Base-by-base conservation (phyloP, 345 rosid species). In the Raphanus sativus region DNA sequence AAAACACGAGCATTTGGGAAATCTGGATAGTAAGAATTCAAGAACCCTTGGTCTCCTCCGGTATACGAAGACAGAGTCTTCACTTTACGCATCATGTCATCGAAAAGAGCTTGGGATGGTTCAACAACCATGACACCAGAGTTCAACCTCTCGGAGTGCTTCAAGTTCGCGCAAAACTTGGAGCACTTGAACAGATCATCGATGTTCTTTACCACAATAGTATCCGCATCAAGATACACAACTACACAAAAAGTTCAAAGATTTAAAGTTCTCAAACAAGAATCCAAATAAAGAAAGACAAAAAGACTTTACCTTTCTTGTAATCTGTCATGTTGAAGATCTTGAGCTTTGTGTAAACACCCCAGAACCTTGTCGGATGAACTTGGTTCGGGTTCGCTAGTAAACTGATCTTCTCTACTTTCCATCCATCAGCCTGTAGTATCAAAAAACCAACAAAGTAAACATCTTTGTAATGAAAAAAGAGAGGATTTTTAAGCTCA, bases 51-150 rank as follows among this genome's bases (percentile, higher is more conserved):
- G 81, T 90, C 98, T 59, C 98, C 98, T 74, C 98, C 98, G 1
- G 98, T 94, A 75, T 94, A 92, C 34, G 97, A 94, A 0, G 79
- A 80, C 88, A 92, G 82, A 30, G 90, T 88, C 71, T 71, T 90
- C 61, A 94, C 98, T 89, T 92, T 87, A 66, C 83, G 71, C 90
- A 92, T 87, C 97, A 94, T 94, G 74, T 94, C 94, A 29, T 81
- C 82, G 56, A 94, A 94, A 67, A 94, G 36, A 6, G 83, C 67
- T 76, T 79, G 82, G 4, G 95, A 90, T 16, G 98, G 98, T 81
- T 94, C 98, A 82, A 92, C 96, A 24, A 92, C 98, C 98, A 94
- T 87, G 73, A 94, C 98, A 76, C 98, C 98, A 50, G 98, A 90
- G 82, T 94, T 94, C 54, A 94, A 77, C 87, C 95, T 86, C 88